Base-by-base conservation (phyloP, 208 protist genomes). In the Trichomonas tenax region DNA sequence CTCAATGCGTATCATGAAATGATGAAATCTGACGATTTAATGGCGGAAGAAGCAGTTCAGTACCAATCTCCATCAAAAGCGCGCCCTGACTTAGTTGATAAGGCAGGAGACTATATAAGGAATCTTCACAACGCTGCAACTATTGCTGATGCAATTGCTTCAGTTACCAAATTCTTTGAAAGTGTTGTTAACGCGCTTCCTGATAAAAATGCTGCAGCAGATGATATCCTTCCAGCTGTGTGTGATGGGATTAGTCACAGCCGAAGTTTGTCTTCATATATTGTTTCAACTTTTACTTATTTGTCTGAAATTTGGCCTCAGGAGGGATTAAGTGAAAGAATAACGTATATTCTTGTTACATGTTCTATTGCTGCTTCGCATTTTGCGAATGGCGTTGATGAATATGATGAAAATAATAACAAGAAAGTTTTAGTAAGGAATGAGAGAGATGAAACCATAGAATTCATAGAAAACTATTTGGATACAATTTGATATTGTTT, bases 171-270 rank as follows among this genome's bases (percentile, higher is more conserved):
- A 48, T 93, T 93, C 17, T 93, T 93, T 26, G 86, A 93, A 38
- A 8, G 26, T 17, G 44, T 93, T 15, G 14, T 93, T 14, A 23
- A 41, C 11, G 41, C 86, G 45, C 31, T 93, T 34, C 86, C 86
- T 26, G 86, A 93, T 21, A 51, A 48, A 17, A 93, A 93, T 51
- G 86, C 86, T 11, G 86, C 86, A 34, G 86, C 86, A 38, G 86
- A 93, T 51, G 86, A 93, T 36, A 93, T 93, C 36, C 86, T 93
- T 38, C 86, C 86, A 51, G 86, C 86, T 8, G 86, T 93, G 8
- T 93, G 86, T 38, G 86, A 93, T 93, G 86, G 86, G 6, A 51
- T 93, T 8, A 51, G 10, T 6, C 17, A 17, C 0, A 8, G 40
- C 8, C 6, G 81, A 40, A 34, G 45, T 17, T 21, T 58, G 4